Percentiles rank a stretch among this genome's conserved stretches.
Evolutionary conservation across 352 stramenopile genomes (phyloP).

Genomic region (Phytophthora fragariae): DNA sequence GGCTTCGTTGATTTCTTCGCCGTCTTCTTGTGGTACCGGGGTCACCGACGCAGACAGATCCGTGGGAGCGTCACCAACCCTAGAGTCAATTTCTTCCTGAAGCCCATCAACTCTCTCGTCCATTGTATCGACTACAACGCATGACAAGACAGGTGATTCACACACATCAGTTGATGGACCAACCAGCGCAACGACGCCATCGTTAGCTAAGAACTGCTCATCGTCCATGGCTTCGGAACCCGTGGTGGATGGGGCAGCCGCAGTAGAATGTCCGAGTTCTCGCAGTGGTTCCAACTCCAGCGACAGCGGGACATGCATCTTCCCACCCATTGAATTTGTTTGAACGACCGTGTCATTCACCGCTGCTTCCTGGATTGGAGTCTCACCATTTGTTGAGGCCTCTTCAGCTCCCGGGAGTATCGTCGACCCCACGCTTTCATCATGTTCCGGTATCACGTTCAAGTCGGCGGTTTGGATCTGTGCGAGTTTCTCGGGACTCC

Average conservation of each 20-base stretch:
- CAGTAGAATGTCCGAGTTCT: background rate
- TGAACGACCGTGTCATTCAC: background rate
- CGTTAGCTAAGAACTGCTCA: background rate
- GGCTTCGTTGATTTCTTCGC: background rate
- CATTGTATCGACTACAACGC: background rate
- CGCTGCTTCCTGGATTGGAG: background rate
- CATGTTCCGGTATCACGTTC: background rate
- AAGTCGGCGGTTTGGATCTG: background rate
- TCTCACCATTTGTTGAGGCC: background rate
- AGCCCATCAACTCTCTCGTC: background rate
- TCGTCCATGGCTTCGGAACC: background rate
- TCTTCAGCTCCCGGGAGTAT: background rate
- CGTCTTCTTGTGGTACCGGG: background rate
- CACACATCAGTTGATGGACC: background rate
- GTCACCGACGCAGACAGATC: background rate
- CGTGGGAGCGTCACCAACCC: background rate
- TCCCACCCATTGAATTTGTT: background rate
- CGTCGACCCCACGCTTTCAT: background rate
- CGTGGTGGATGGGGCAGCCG: background rate
- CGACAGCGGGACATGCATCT: background rate
- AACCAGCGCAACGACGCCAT: background rate
- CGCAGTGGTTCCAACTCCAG: background rate
- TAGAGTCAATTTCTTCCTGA: background rate
- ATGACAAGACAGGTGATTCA: background rate
- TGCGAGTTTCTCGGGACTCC: constrained; percentile 10